Percentiles rank a stretch among this genome's conserved stretches.
These are phyloP conservation scores for Solanum chilense DNA, from an alignment of 257 asterid species.

Conservation along the genomic window DNA sequence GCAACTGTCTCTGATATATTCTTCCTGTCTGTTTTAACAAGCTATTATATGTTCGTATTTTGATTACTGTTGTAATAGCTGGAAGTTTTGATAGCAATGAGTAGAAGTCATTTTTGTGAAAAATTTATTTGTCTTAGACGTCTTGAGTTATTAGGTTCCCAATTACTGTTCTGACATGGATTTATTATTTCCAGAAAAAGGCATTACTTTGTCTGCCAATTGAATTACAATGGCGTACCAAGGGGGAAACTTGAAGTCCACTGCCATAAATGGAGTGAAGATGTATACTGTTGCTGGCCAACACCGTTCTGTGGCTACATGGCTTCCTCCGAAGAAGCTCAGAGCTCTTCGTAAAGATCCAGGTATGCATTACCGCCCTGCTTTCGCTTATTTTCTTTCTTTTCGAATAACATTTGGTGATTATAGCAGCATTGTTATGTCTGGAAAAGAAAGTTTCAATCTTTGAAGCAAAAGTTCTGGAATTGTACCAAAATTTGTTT, in stretches of 20 bases:
- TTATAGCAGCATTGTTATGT: neutral
- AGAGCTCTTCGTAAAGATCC: slow-evolving; percentile 79
- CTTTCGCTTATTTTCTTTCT: neutral
- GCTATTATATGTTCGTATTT: neutral
- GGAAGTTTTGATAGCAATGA: neutral
- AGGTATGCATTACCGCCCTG: slow-evolving; percentile 16
- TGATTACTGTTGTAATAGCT: neutral
- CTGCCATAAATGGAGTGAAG: slow-evolving; percentile 81
- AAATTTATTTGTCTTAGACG: neutral
- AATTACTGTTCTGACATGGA: neutral
- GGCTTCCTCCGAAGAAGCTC: slow-evolving; percentile 83
- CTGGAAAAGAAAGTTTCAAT: neutral
- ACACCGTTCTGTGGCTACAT: slow-evolving; percentile 57
- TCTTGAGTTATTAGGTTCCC: neutral
- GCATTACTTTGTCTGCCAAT: neutral
- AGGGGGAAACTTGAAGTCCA: slow-evolving; percentile 83
- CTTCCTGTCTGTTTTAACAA: neutral
- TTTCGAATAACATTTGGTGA: neutral
- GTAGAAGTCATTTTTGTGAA: neutral
- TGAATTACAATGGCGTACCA: slow-evolving; percentile 45
- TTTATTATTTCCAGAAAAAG: neutral
- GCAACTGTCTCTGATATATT: neutral
- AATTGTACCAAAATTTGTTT: neutral
- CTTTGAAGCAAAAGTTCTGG: neutral
- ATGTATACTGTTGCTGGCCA: slow-evolving; percentile 64